phyloP scores from a whole-genome alignment of 805 yeast species.

The Candida sonorensis region DNA sequence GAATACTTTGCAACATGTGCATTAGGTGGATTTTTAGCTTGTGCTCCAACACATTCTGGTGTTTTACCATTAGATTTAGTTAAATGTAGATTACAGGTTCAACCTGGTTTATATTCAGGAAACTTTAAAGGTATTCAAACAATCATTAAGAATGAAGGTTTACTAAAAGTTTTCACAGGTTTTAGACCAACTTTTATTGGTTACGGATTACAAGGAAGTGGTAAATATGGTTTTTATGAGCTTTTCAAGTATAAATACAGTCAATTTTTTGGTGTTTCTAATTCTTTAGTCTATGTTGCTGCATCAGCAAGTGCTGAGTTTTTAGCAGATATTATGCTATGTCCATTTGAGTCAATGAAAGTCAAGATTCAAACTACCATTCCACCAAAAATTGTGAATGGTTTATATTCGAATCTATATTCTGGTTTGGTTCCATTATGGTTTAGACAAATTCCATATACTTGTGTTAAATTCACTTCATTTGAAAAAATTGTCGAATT shows the following conservation, averaged over 20 bases:
- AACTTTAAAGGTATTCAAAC: constrained; percentile 77
- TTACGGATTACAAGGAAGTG: constrained; percentile 94
- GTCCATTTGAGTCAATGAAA: constrained; percentile 94
- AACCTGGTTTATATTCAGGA: constrained; percentile 62
- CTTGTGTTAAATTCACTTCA: constrained; percentile 94
- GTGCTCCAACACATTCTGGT: constrained; percentile 94
- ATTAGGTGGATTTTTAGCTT: constrained; percentile 74
- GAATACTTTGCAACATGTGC: constrained; percentile 72
- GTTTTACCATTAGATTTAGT: constrained; percentile 92
- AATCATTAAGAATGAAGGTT: constrained; percentile 69
- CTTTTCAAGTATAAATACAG: constrained; percentile 76
- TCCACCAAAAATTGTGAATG: constrained; percentile 70
- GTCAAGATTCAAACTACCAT: constrained; percentile 90
- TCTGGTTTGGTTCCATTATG: constrained; percentile 89
- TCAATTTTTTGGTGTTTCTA: constrained; percentile 59
- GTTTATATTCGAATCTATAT: constrained; percentile 60
- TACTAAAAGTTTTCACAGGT: constrained; percentile 75
- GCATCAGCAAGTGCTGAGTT: constrained; percentile 95
- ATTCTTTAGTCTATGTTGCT: constrained; percentile 67
- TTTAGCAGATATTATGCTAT: constrained; percentile 80
- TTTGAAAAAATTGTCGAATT: constrained; percentile 85
- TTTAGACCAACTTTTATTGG: constrained; percentile 90
- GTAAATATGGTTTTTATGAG: constrained; percentile 95
- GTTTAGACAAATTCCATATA: constrained; percentile 97
- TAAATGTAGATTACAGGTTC: constrained; percentile 89